Conservation (phyloP, 139 green algal genomes). For the Nannochloris sp. region DNA sequence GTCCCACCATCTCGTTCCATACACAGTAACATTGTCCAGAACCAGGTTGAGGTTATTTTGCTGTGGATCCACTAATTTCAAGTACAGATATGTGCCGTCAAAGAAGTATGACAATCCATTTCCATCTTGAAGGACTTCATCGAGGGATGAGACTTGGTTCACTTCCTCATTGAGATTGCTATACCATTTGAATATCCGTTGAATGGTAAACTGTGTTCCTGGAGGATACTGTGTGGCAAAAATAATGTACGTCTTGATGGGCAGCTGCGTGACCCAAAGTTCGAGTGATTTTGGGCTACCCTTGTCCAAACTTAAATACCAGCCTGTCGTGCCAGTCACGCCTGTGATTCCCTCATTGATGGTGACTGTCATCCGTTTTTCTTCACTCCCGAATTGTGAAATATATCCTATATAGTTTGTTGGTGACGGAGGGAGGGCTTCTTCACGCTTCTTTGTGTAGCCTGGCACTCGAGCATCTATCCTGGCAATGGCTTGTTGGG, state of each 20-base stretch:
- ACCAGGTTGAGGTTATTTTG: neutral
- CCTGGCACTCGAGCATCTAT: conserved; percentile 45
- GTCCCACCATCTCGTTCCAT: conserved; percentile 3
- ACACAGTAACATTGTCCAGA: neutral
- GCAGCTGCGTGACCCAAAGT: conserved; percentile 27
- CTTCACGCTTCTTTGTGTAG: conserved; percentile 27
- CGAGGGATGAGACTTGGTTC: neutral
- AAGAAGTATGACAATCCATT: neutral
- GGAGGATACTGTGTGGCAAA: neutral
- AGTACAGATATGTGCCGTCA: neutral
- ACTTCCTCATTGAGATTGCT: neutral
- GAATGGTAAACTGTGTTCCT: neutral
- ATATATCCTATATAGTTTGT: conserved; percentile 29
- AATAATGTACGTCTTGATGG: neutral
- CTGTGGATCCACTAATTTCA: neutral
- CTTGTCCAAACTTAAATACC: conserved; percentile 32
- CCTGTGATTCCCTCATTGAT: conserved; percentile 50
- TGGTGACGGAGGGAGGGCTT: conserved; percentile 17
- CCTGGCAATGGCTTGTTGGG: conserved; percentile 26
- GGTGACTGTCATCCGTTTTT: conserved; percentile 35
- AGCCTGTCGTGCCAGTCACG: conserved; percentile 33
- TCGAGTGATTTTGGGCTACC: conserved; percentile 26
- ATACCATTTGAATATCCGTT: conserved; percentile 1
- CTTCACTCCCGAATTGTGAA: conserved; percentile 34
- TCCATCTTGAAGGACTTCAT: neutral